These are phyloP conservation scores for Trichocladium antarcticum DNA, from an alignment of 495 filamentous ascomycete genomes.

Conservation along the genomic window DNA sequence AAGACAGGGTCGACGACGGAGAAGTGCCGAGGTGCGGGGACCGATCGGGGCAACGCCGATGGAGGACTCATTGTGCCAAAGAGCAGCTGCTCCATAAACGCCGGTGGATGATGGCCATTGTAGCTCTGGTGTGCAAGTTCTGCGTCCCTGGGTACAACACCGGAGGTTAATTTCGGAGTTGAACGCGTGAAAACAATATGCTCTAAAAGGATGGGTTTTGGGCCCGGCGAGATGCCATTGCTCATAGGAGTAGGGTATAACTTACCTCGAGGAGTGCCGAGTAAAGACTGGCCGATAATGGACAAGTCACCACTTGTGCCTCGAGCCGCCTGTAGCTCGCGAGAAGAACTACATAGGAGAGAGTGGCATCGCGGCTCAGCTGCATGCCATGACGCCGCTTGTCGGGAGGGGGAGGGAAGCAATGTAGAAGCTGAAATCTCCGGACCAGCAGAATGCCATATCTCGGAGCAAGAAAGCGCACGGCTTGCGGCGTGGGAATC, in stretches of 20 bases:
- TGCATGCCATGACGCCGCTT: neutral
- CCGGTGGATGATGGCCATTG: neutral
- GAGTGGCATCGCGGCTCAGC: neutral
- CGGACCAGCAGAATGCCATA: neutral
- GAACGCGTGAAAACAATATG: conserved; percentile 7
- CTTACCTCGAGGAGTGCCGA: neutral
- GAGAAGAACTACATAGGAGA: neutral
- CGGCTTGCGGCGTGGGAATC: neutral
- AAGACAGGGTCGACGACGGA: neutral
- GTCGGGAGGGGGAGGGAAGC: neutral
- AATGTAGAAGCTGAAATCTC: neutral
- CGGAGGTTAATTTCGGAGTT: neutral
- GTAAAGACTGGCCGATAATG: neutral
- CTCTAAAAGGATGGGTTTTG: neutral
- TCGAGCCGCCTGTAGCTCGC: neutral
- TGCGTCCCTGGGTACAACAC: neutral
- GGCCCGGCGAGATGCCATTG: neutral
- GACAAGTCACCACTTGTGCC: neutral
- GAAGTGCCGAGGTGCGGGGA: no score
- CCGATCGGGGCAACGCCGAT: no score
- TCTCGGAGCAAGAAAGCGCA: neutral
- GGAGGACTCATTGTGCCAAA: no score
- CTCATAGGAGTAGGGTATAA: neutral
- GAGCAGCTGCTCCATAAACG: neutral
- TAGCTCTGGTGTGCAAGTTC: neutral